Conservation (phyloP, 805 yeast species). For the Phaffomyces thermotolerans region DNA sequence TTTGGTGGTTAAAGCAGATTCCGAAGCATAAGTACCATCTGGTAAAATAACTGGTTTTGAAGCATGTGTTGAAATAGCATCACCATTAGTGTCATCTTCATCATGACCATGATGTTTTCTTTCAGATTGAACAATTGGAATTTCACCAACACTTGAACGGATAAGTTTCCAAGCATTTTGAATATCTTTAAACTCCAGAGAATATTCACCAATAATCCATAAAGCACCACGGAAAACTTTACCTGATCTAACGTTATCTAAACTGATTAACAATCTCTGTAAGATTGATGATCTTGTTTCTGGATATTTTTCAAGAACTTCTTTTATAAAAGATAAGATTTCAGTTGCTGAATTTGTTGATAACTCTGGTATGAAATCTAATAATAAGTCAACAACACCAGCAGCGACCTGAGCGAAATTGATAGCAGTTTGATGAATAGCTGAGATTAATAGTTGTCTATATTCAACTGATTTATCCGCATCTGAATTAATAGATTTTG, state of each 20-base stretch:
- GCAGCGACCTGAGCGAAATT: slow-evolving; percentile 87
- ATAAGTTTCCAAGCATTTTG: slow-evolving; percentile 83
- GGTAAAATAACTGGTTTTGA: slow-evolving; percentile 82
- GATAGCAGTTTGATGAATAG: slow-evolving; percentile 85
- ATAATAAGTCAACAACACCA: slow-evolving; percentile 76
- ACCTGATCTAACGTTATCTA: slow-evolving; percentile 71
- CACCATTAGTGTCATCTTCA: slow-evolving; percentile 26
- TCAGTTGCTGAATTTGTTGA: slow-evolving; percentile 82
- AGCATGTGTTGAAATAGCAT: slow-evolving; percentile 20
- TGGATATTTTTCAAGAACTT: slow-evolving; percentile 89
- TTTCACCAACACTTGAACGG: slow-evolving; percentile 78
- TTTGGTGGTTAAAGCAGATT: slow-evolving; percentile 62
- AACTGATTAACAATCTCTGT: slow-evolving; percentile 49
- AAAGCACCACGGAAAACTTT: slow-evolving; percentile 89
- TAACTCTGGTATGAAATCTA: slow-evolving; percentile 81
- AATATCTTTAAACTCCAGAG: slow-evolving; percentile 61
- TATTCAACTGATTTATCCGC: slow-evolving; percentile 83
- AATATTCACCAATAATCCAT: slow-evolving; percentile 95
- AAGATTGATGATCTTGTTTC: slow-evolving; percentile 62
- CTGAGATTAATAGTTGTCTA: slow-evolving; percentile 78
- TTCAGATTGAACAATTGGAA: slow-evolving; percentile 80
- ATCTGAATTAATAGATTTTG: slow-evolving; percentile 54
- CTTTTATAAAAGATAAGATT: slow-evolving; percentile 86
- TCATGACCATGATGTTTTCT: slow-evolving; percentile 34
- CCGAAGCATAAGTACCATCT: slow-evolving; percentile 99